phyloP scores from a whole-genome alignment of 2,329 filamentous ascomycete species.

The Epichloe sibirici region DNA sequence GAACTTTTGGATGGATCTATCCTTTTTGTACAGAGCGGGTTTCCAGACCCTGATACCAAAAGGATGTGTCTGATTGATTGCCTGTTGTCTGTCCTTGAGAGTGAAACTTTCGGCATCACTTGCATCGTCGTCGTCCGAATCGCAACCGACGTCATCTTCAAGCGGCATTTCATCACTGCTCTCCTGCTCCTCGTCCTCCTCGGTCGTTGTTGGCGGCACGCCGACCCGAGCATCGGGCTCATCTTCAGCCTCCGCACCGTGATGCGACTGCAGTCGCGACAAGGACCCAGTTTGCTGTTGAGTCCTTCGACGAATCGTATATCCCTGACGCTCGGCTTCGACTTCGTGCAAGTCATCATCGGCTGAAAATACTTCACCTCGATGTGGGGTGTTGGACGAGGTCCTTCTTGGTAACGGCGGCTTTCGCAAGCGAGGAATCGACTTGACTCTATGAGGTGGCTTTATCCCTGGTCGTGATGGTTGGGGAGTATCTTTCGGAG shows the following conservation, averaged over 20 bases:
- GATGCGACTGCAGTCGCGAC: slow-evolving; percentile 30
- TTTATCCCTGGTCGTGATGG: slow-evolving; percentile 27
- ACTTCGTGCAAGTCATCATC: slow-evolving; percentile 80
- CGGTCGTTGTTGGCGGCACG: slow-evolving; percentile 8
- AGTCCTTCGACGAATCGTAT: slow-evolving; percentile 22
- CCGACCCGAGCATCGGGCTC: slow-evolving; percentile 11
- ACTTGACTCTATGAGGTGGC: slow-evolving; percentile 35
- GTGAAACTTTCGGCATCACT: slow-evolving; percentile 98
- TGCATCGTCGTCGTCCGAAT: slow-evolving; percentile 56
- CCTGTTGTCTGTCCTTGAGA: slow-evolving; percentile 88
- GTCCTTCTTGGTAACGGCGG: slow-evolving; percentile 60
- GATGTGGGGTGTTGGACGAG: slow-evolving; percentile 67
- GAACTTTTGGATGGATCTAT: slow-evolving; percentile 87
- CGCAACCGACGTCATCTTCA: slow-evolving; percentile 43
- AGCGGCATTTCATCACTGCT: slow-evolving; percentile 26
- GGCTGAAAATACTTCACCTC: slow-evolving; percentile 78
- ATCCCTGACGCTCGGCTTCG: slow-evolving; percentile 43
- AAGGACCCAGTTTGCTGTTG: slow-evolving; percentile 20
- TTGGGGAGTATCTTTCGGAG: slow-evolving; percentile 18
- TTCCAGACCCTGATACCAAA: slow-evolving; percentile 99
- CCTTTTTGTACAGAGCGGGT: slow-evolving; percentile 95
- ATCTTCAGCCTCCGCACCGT: slow-evolving; percentile 11
- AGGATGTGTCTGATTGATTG: slow-evolving; percentile 97
- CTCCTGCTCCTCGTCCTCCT: slow-evolving; percentile 14
- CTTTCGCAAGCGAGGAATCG: slow-evolving; percentile 47